Conservation (phyloP, 2,329 filamentous ascomycete genomes). For the Dactylonectria estremocensis region DNA sequence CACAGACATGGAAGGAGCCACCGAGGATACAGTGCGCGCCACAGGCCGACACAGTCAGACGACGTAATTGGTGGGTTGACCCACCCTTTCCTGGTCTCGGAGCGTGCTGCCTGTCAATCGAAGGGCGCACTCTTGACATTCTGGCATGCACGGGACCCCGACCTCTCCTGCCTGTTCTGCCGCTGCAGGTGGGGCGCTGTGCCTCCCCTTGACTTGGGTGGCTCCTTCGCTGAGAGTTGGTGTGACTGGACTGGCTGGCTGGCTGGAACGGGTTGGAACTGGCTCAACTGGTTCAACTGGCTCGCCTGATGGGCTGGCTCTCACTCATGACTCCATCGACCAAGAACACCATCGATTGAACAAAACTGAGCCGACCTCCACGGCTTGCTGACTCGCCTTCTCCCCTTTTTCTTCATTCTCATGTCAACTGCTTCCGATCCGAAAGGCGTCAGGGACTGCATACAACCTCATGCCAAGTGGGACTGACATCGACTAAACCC, state of each 20-base stretch:
- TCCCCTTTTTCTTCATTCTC: slow-evolving; percentile 28
- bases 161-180: slow-evolving; percentile 28
- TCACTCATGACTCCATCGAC: slow-evolving; percentile 35
- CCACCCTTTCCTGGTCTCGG: slow-evolving; percentile 32
- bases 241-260: background rate
- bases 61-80: slow-evolving; percentile 30
- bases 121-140: slow-evolving; percentile 50
- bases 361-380: slow-evolving; percentile 45
- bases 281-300: background rate
- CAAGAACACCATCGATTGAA: slow-evolving; percentile 39
- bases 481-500: slow-evolving; percentile 10
- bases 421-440: slow-evolving; percentile 35
- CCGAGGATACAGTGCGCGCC: slow-evolving; percentile 33
- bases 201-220: slow-evolving; percentile 7
- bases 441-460: slow-evolving; percentile 24
- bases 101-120: slow-evolving; percentile 47
- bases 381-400: slow-evolving; percentile 21
- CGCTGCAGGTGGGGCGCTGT: background rate
- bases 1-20: slow-evolving; percentile 11
- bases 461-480: slow-evolving; percentile 10
- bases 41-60: slow-evolving; percentile 23
- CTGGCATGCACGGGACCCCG: slow-evolving; percentile 44
- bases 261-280: background rate
- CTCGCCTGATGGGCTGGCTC: background rate
- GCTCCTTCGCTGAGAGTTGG: slow-evolving; percentile 3